These are phyloP conservation scores for Komagataea norvegica DNA, from an alignment of 1,139 yeast genomes.

Conservation along the genomic window DNA sequence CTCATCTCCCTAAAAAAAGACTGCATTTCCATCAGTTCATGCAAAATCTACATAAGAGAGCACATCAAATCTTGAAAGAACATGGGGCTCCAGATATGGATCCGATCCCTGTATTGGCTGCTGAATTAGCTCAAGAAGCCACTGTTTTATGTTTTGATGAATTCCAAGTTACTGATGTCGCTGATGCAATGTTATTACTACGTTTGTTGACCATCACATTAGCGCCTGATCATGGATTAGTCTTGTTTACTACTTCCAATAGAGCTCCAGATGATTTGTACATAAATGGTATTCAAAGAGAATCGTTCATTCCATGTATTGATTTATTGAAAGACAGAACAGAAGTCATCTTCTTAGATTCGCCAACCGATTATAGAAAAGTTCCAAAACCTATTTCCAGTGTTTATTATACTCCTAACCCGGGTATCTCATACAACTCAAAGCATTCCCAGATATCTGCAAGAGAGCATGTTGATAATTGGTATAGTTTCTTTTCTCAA, in stretches of 20 bases:
- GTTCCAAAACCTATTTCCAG: slow-evolving; percentile 78
- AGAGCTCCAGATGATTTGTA: slow-evolving; percentile 93
- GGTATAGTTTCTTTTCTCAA: slow-evolving; percentile 78
- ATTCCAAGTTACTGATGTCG: slow-evolving; percentile 94
- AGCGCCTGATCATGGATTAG: slow-evolving; percentile 70
- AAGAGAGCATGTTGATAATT: slow-evolving; percentile 58
- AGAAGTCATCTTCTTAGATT: slow-evolving; percentile 72
- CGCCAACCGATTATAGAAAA: slow-evolving; percentile 92
- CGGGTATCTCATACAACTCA: slow-evolving; percentile 52
- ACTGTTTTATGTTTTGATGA: slow-evolving; percentile 92
- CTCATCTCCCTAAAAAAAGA: slow-evolving; percentile 68
- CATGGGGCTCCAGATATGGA: slow-evolving; percentile 67
- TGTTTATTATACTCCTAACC: slow-evolving; percentile 73
- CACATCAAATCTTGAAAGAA: slow-evolving; percentile 64
- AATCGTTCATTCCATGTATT: slow-evolving; percentile 87
- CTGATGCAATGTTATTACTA: slow-evolving; percentile 94
- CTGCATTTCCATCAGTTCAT: slow-evolving; percentile 95
- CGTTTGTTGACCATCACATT: slow-evolving; percentile 61
- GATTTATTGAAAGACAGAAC: slow-evolving; percentile 69
- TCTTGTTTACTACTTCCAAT: slow-evolving; percentile 89
- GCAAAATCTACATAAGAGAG: slow-evolving; percentile 87
- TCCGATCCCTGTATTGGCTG: slow-evolving; percentile 78
- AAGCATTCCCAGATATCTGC: slow-evolving; percentile 49
- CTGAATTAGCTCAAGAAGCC: slow-evolving; percentile 70
- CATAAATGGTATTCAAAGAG: slow-evolving; percentile 89